These are phyloP conservation scores for Nevesoporus exiguus DNA, from an alignment of 768 basidiomycete species.

Conservation along the genomic window DNA sequence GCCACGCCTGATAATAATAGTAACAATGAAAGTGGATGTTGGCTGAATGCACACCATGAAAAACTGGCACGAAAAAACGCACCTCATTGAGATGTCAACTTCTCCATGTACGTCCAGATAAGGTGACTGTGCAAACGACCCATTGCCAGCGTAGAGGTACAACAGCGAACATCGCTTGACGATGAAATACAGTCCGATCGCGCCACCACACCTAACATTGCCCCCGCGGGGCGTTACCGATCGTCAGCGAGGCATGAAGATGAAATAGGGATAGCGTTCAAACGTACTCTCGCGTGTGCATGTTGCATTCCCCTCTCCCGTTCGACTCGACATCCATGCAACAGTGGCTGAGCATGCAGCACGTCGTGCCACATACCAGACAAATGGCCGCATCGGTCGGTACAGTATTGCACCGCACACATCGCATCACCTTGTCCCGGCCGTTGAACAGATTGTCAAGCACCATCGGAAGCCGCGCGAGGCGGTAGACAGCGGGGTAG, in stretches of 20 bases:
- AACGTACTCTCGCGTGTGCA: slow-evolving; percentile 84
- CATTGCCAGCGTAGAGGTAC: slow-evolving; percentile 84
- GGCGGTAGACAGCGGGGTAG: slow-evolving; percentile 77
- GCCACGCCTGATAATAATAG: slow-evolving; percentile 73
- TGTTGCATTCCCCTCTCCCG: slow-evolving; percentile 86
- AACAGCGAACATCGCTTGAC: slow-evolving; percentile 89
- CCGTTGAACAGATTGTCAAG: slow-evolving; percentile 83
- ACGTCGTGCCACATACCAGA: slow-evolving; percentile 80
- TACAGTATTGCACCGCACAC: slow-evolving; percentile 71
- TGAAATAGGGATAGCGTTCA: not conserved
- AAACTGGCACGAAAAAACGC: slow-evolving; percentile 14
- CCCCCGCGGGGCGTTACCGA: not conserved
- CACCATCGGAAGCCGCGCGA: slow-evolving; percentile 74
- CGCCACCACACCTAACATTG: slow-evolving; percentile 77
- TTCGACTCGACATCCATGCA: slow-evolving; percentile 63
- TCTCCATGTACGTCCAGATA: slow-evolving; percentile 96
- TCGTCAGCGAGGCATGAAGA: too few relatives aligned
- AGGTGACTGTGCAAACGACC: slow-evolving; percentile 84
- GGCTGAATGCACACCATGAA: not conserved
- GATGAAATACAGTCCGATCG: slow-evolving; percentile 84
- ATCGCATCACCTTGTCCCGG: slow-evolving; percentile 69
- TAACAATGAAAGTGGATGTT: too few relatives aligned
- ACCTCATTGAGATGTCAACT: slow-evolving; percentile 90
- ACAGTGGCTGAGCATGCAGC: slow-evolving; percentile 91
- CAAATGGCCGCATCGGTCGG: slow-evolving; percentile 90